A percentile compares a stretch with the other conserved stretches of the same genome.
phyloP scores from a whole-genome alignment of 768 basidiomycete genomes.

The Amanita exitialis region DNA sequence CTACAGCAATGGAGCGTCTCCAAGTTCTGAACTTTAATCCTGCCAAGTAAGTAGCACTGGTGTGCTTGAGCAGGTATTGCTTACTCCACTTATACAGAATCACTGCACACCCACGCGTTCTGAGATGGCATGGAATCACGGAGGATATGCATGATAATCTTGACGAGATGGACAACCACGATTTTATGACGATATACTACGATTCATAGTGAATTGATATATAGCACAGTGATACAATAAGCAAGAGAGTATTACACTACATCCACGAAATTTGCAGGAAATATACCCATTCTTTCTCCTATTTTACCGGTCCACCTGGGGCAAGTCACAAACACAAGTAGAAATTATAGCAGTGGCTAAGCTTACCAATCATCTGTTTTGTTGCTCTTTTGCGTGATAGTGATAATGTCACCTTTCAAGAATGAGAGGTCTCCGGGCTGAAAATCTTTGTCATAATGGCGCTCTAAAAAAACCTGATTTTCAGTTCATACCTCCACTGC shows the following conservation, averaged over 20 bases:
- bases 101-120: conserved; percentile 51
- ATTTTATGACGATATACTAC: conserved; percentile 23
- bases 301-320: conserved; percentile 73
- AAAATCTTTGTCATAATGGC: conserved; percentile 6
- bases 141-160: conserved; percentile 12
- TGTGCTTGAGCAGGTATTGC: neutral
- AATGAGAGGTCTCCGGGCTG: conserved; percentile 72
- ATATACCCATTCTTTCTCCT: conserved; percentile 50
- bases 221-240: neutral
- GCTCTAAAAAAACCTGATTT: neutral
- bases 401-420: conserved; percentile 65
- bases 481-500: conserved; percentile 51
- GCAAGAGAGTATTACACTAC: conserved; percentile 23
- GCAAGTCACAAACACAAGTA: neutral
- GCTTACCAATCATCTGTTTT: conserved; percentile 65
- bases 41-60: conserved; percentile 32
- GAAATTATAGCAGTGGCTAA: neutral
- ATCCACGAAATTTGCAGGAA: conserved; percentile 83
- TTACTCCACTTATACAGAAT: conserved; percentile 31
- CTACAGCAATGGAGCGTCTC: conserved; percentile 53
- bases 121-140: conserved; percentile 40
- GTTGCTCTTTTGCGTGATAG: conserved; percentile 56
- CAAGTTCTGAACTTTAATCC: conserved; percentile 58
- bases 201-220: conserved; percentile 3
- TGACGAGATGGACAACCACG: conserved; percentile 29